Conservation (phyloP, 2,329 filamentous ascomycete genomes). For the Arachnopeziza araneosa region DNA sequence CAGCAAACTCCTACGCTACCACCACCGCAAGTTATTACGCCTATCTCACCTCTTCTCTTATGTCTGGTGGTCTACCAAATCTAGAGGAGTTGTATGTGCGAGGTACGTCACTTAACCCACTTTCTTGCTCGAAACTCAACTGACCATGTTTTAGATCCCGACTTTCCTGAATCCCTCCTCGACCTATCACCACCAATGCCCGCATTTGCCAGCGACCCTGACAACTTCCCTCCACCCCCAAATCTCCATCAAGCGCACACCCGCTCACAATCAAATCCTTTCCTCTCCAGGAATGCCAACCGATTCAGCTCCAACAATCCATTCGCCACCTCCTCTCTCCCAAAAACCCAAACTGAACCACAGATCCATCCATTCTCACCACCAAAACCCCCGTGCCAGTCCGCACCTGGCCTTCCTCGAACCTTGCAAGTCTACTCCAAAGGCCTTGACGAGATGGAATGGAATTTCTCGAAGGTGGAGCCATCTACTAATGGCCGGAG, state of each 20-base stretch:
- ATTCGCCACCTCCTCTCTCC: conserved; percentile 20
- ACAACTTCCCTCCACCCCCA: conserved; percentile 19
- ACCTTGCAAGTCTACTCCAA: conserved; percentile 60
- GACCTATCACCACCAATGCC: conserved; percentile 58
- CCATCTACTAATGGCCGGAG: conserved; percentile 36
- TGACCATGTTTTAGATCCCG: conserved; percentile 47
- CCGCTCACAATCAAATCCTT: conserved; percentile 14
- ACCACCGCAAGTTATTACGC: conserved; percentile 66
- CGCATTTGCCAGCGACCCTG: conserved; percentile 39
- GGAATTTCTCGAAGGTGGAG: conserved; percentile 59
- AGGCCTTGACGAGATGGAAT: conserved; percentile 61
- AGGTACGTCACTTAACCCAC: conserved; percentile 5
- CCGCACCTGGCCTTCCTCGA: conserved; percentile 42
- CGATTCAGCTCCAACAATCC: conserved; percentile 32
- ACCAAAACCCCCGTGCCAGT: not conserved
- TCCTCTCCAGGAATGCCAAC: conserved; percentile 12
- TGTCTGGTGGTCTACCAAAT: conserved; percentile 67
- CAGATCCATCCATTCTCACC: not conserved
- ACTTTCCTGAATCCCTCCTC: conserved; percentile 75
- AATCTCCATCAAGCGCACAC: conserved; percentile 1
- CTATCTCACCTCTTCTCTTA: conserved; percentile 79
- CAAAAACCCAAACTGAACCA: not conserved
- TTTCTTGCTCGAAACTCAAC: not conserved
- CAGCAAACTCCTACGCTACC: conserved; percentile 50
- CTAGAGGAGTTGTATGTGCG: conserved; percentile 78